Base-by-base conservation (phyloP, 257 asterid genomes). In the Solanum okadae region DNA sequence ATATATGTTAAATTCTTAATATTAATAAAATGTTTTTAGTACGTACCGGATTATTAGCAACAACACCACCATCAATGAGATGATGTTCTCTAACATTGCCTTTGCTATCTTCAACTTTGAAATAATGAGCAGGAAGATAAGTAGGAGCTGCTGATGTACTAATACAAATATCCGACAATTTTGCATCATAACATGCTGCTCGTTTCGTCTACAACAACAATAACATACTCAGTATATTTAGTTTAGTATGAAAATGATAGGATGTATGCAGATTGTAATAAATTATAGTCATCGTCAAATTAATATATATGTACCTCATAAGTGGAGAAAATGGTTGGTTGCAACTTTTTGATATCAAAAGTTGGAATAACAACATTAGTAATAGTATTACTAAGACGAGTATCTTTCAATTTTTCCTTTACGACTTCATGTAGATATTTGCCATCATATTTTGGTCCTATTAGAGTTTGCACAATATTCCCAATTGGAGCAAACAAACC, bases 91-190 rank as follows among this genome's bases (percentile, higher is more conserved):
- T 76, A 1, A 56, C 2, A 1, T 91, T 68, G 35, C 92, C 96
- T 25, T 89, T 31, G 0, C 10, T 34, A 78, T 67, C 91, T 31
- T 83, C 56, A 63, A 79, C 91, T 49, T 46, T 91, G 88, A 94
- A 94, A 84, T 56, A 16, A 86, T 94, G 87, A 16, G 94, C 91
- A 1, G 95, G 94, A 40, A 93, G 88, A 88, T 78, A 87, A 8
- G 95, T 94, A 2, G 95, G 97, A 76, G 97, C 95, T 6, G 97
- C 95, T 1, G 95, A 93, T 1, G 97, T 93, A 79, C 95, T 87
- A 27, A 94, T 91, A 90, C 88, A 86, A 72, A 86, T 4, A 77
- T 94, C 97, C 2, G 92, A 87, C 10, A 94, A 23, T 3, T 79
- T 85, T 15, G 93, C 95, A 88, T 94, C 91, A 61, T 85, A 22